Conservation (phyloP, 257 asterid genomes). For the Ajuga chamaepitys region DNA sequence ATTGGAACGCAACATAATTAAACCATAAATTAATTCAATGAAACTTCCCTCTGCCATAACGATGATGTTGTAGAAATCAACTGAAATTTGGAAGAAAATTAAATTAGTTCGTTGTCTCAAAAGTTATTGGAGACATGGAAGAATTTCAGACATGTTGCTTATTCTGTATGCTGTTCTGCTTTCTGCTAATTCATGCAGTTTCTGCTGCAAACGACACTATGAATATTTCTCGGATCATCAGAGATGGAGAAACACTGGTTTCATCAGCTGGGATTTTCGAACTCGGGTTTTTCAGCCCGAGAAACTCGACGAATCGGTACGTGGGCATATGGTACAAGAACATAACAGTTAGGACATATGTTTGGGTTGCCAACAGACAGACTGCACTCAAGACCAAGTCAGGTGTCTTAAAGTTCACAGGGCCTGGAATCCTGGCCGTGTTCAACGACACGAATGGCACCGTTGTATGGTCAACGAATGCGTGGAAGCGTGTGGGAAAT, state of each 20-base stretch:
- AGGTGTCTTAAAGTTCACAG: background rate
- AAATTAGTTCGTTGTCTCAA: too few species aligned
- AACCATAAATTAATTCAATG: too few species aligned
- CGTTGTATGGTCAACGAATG: background rate
- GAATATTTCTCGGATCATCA: background rate
- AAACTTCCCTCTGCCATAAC: too few species aligned
- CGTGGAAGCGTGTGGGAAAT: background rate
- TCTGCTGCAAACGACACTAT: background rate
- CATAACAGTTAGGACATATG: background rate
- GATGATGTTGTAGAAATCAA: too few species aligned
- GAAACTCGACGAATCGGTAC: background rate
- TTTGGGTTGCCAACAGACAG: conserved; percentile 7
- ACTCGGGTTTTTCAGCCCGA: conserved; percentile 1
- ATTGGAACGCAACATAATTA: too few species aligned
- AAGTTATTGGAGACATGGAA: too few species aligned
- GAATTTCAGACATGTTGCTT: background rate
- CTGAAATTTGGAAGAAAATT: too few species aligned
- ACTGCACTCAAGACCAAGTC: background rate
- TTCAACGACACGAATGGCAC: background rate
- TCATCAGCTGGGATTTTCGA: background rate
- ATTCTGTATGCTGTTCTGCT: background rate
- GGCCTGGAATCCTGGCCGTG: background rate
- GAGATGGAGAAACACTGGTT: background rate
- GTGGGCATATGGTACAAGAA: background rate
- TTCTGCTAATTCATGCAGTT: background rate